Evolutionary conservation across 2,329 filamentous ascomycete species (phyloP).

Genomic region (Pestalotiopsis sp.): DNA sequence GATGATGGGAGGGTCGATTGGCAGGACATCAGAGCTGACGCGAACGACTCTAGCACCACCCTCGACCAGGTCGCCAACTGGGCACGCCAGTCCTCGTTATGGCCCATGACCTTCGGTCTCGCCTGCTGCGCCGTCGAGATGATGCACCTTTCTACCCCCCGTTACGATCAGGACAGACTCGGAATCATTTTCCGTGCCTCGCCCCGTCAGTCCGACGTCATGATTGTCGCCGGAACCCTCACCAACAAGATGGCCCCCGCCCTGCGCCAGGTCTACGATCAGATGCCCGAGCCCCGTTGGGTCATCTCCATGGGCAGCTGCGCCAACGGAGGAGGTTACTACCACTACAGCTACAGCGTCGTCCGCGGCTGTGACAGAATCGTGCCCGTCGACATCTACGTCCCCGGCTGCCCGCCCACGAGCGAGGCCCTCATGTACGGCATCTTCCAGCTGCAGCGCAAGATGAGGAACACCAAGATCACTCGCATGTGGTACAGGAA

Average conservation of each 20-base stretch:
- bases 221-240: slow-evolving; percentile 91
- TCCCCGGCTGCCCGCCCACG: slow-evolving; percentile 71
- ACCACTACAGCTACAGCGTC: slow-evolving; percentile 83
- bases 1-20: not conserved
- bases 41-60: slow-evolving; percentile 60
- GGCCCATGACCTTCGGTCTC: slow-evolving; percentile 87
- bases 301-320: slow-evolving; percentile 83
- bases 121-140: slow-evolving; percentile 90
- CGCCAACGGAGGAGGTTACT: slow-evolving; percentile 83
- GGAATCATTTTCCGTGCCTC: slow-evolving; percentile 91
- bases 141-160: slow-evolving; percentile 88
- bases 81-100: slow-evolving; percentile 81
- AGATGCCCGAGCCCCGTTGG: slow-evolving; percentile 92
- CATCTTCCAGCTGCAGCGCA: slow-evolving; percentile 76
- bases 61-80: slow-evolving; percentile 82
- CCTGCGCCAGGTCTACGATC: slow-evolving; percentile 87
- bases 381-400: slow-evolving; percentile 79
- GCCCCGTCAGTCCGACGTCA: slow-evolving; percentile 84
- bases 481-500: slow-evolving; percentile 61
- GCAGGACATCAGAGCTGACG: not conserved
- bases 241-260: slow-evolving; percentile 97
- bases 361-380: slow-evolving; percentile 75
- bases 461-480: slow-evolving; percentile 66
- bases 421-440: slow-evolving; percentile 67
- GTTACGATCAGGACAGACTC: slow-evolving; percentile 86